phyloP scores from a whole-genome alignment of 2,329 filamentous ascomycete genomes.

The Aspergillus tanneri region DNA sequence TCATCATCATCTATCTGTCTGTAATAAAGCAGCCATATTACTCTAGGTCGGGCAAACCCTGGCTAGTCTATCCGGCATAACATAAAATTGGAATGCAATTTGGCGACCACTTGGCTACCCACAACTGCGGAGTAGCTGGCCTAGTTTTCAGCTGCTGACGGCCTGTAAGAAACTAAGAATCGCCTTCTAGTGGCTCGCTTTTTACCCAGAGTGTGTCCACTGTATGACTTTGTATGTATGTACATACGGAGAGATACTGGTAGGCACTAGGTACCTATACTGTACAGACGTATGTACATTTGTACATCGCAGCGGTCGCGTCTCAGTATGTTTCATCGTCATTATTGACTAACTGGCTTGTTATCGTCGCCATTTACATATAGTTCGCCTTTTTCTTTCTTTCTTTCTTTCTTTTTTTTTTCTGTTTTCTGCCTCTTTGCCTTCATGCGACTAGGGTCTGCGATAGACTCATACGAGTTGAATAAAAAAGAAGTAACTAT shows the following conservation, averaged over 20 bases:
- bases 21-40: neutral
- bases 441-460: neutral
- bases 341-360: constrained; percentile 29
- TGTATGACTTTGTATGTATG: constrained; percentile 1
- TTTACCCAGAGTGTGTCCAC: constrained; percentile 9
- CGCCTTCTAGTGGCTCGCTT: constrained; percentile 17
- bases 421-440: no score
- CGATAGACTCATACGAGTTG: neutral
- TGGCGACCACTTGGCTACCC: constrained; percentile 14
- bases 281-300: neutral
- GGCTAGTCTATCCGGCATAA: constrained; percentile 13
- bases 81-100: constrained; percentile 18
- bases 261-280: neutral
- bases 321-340: constrained; percentile 25
- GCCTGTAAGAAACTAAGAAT: constrained; percentile 16
- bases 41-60: constrained; percentile 11
- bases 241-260: no score
- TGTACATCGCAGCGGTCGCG: constrained; percentile 24
- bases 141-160: constrained; percentile 23
- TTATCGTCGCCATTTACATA: no score
- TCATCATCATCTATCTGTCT: neutral
- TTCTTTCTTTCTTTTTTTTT: no score
- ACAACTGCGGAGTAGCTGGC: constrained; percentile 22
- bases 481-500: neutral
- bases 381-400: no score